Conservation (phyloP, 805 yeast species). For the Candida palmyrensis region DNA sequence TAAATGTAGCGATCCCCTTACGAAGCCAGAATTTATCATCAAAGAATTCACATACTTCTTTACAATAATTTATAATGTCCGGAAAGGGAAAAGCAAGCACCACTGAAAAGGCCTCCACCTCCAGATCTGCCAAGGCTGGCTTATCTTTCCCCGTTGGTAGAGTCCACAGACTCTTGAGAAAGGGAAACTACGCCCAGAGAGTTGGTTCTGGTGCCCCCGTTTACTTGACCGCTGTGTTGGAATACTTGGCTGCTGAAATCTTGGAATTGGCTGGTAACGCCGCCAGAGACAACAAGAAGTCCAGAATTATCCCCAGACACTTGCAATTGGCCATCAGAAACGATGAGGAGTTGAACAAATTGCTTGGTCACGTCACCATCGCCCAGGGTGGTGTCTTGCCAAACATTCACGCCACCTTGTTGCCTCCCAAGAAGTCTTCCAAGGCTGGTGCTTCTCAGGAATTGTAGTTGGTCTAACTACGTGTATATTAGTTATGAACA, state of each 20-base stretch:
- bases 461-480: constrained; percentile 33
- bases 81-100: constrained; percentile 93
- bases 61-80: constrained; percentile 50
- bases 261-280: constrained; percentile 98
- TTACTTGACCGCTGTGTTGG: constrained; percentile 93
- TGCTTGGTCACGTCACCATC: constrained; percentile 87
- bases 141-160: constrained; percentile 99
- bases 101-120: constrained; percentile 91
- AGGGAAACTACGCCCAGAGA: constrained; percentile 97
- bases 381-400: constrained; percentile 99
- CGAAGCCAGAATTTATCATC: background rate
- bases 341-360: constrained; percentile 96
- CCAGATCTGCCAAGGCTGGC: constrained; percentile 98
- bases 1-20: background rate
- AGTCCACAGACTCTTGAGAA: constrained; percentile 94
- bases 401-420: constrained; percentile 89
- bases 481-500: constrained; percentile 7
- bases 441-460: constrained; percentile 61
- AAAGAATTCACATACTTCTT: constrained; percentile 6
- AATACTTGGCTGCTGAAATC: constrained; percentile 96
- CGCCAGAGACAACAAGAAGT: constrained; percentile 98
- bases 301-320: constrained; percentile 98
- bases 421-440: constrained; percentile 71
- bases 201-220: constrained; percentile 99
- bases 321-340: constrained; percentile 97